Evolutionary conservation across 345 rosid species (phyloP).

Genomic region (Physaria fendleri): DNA sequence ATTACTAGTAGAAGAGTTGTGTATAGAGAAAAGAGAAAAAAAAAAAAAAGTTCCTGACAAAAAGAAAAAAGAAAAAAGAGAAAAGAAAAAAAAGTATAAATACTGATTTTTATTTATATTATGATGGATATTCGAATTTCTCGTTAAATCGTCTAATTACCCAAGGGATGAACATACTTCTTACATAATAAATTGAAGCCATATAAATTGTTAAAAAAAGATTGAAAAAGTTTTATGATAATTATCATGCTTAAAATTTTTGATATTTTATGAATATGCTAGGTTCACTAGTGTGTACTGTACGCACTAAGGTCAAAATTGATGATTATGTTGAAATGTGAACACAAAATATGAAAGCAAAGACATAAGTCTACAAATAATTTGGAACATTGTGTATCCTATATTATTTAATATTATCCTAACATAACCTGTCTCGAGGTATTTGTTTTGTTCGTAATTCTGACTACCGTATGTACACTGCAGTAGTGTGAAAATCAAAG

Average conservation of each 20-base stretch:
- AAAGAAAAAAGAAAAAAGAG: no score
- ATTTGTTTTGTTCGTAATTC: neutral
- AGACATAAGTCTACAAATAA: slow-evolving; percentile 3
- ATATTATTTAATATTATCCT: slow-evolving; percentile 11
- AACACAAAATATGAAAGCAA: slow-evolving; percentile 13
- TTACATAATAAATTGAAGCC: no score
- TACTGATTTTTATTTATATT: no score
- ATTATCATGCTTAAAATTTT: no score
- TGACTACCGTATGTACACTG: neutral
- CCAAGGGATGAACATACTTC: neutral
- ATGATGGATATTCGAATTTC: no score
- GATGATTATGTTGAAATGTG: slow-evolving; percentile 10
- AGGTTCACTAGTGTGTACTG: no score
- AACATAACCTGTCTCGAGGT: slow-evolving; percentile 22
- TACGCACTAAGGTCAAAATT: no score
- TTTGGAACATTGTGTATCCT: slow-evolving; percentile 11
- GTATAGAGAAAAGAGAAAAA: no score
- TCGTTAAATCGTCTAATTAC: neutral
- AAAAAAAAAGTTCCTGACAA: no score
- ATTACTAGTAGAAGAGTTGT: neutral
- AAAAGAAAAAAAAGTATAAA: no score
- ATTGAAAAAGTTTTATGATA: no score
- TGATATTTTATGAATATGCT: neutral
- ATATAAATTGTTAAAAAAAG: no score
- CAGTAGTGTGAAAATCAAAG: slow-evolving; percentile 17